These are phyloP conservation scores for Biancaea sappan DNA, from an alignment of 306 rosid genomes.

Conservation along the genomic window DNA sequence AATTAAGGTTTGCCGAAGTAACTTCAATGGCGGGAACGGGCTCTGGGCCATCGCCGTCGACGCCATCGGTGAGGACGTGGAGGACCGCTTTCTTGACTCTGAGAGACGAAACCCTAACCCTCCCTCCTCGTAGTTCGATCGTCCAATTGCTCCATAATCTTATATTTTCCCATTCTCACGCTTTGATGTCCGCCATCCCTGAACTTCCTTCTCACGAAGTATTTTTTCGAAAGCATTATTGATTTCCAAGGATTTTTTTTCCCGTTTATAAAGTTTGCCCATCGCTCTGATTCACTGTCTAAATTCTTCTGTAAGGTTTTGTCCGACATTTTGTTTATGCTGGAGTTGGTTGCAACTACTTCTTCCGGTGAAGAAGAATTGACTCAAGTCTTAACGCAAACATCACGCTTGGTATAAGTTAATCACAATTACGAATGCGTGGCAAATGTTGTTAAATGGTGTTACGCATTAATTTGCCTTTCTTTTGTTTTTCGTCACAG, in stretches of 20 bases:
- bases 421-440: not conserved
- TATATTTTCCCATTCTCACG: conserved; percentile 62
- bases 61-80: conserved; percentile 62
- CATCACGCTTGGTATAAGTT: conserved; percentile 59
- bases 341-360: conserved; percentile 52
- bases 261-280: not conserved
- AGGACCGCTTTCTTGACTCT: conserved; percentile 76
- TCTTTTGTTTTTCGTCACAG: conserved; percentile 38
- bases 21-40: conserved; percentile 42
- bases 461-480: not conserved
- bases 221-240: not conserved
- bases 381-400: conserved; percentile 44
- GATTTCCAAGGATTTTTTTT: not conserved
- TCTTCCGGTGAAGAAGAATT: conserved; percentile 36
- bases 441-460: not conserved
- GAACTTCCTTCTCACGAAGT: conserved; percentile 81
- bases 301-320: conserved; percentile 47
- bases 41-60: conserved; percentile 34
- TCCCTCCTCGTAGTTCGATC: conserved; percentile 45
- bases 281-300: not conserved
- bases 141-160: conserved; percentile 56
- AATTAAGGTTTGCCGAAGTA: no score
- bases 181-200: conserved; percentile 60
- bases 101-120: conserved; percentile 76
- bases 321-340: conserved; percentile 71